A percentile compares a stretch with the other conserved stretches of the same genome.
Evolutionary conservation across 257 asterid species (phyloP).

Genomic region (Solanum sejunctum): DNA sequence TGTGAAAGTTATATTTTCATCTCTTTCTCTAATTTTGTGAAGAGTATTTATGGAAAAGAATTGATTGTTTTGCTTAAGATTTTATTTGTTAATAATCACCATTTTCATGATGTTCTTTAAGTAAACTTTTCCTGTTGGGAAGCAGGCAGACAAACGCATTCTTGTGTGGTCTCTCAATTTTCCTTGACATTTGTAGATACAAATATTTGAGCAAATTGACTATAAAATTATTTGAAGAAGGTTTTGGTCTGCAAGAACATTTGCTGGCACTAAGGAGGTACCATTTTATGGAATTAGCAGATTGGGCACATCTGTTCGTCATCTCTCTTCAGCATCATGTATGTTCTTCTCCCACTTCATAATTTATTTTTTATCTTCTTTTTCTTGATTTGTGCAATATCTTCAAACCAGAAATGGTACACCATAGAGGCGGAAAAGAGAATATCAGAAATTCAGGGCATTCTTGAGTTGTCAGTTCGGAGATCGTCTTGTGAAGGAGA

Average conservation of each 20-base stretch:
- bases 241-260: conserved; percentile 83
- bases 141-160: not conserved
- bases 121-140: not conserved
- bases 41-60: not conserved
- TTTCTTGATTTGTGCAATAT: conserved; percentile 18
- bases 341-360: conserved; percentile 15
- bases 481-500: conserved; percentile 98
- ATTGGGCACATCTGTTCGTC: conserved; percentile 96
- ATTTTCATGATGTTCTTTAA: not conserved
- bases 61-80: not conserved
- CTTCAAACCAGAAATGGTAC: conserved; percentile 69
- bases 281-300: conserved; percentile 94
- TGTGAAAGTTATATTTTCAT: not conserved
- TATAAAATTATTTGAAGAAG: conserved; percentile 81
- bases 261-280: conserved; percentile 68
- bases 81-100: not conserved
- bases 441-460: conserved; percentile 79
- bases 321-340: conserved; percentile 75
- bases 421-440: conserved; percentile 64
- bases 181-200: conserved; percentile 72
- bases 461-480: conserved; percentile 81
- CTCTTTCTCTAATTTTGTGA: not conserved
- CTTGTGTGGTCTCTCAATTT: not conserved
- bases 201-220: conserved; percentile 73
- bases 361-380: conserved; percentile 1